A percentile compares a stretch with the other conserved stretches of the same genome.
These are phyloP conservation scores for Wilhelminamyces savonicus DNA, from an alignment of 805 yeast species.

Conservation along the genomic window DNA sequence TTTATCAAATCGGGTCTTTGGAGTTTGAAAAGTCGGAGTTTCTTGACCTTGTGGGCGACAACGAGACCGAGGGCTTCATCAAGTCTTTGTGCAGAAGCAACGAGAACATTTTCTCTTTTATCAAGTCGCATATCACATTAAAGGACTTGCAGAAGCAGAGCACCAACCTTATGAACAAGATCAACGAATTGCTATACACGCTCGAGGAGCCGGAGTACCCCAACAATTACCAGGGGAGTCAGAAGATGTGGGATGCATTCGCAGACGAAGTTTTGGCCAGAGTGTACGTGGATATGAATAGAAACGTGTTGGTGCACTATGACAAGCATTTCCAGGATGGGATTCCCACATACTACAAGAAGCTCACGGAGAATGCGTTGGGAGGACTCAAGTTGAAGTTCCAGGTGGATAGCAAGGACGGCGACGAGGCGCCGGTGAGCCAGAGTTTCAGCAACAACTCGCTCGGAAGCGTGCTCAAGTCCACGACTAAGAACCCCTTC, in stretches of 20 bases:
- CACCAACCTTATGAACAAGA: constrained; percentile 23
- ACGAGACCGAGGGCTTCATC: constrained; percentile 55
- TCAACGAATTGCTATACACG: constrained; percentile 21
- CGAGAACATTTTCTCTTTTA: constrained; percentile 30
- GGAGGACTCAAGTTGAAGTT: constrained; percentile 26
- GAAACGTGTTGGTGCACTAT: constrained; percentile 24
- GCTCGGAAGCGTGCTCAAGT: constrained; percentile 15
- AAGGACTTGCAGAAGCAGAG: constrained; percentile 38
- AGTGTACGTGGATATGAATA: constrained; percentile 23
- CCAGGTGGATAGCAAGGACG: constrained; percentile 9
- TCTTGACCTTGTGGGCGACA: constrained; percentile 18
- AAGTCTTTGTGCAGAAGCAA: constrained; percentile 30
- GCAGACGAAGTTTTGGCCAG: constrained; percentile 22
- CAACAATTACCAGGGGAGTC: constrained; percentile 9
- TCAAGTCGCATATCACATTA: constrained; percentile 35
- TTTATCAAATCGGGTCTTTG: constrained; percentile 39
- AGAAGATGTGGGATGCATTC: constrained; percentile 29
- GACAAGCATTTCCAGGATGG: constrained; percentile 19
- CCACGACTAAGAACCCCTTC: constrained; percentile 29
- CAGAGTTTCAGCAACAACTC: constrained; percentile 19
- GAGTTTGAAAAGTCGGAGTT: constrained; percentile 51
- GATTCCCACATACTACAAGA: constrained; percentile 18
- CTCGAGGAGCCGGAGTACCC: constrained; percentile 30
- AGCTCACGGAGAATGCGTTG: constrained; percentile 28
- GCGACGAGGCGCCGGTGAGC: constrained; percentile 3